These are phyloP conservation scores for Aleurites moluccanus DNA, from an alignment of 441 rosid genomes.

Conservation along the genomic window DNA sequence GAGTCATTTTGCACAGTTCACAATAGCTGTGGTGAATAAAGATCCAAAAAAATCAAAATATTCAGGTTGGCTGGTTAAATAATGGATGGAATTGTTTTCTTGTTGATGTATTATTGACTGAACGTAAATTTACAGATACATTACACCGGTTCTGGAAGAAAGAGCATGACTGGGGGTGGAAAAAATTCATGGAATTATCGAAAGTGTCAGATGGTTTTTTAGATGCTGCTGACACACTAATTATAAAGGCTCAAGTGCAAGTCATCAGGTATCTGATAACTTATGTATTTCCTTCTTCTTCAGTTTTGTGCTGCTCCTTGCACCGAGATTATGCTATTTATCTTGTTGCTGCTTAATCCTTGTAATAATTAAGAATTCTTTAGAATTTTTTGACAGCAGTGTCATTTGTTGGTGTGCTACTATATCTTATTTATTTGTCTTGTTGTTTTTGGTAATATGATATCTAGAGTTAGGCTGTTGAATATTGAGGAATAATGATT, in stretches of 20 bases:
- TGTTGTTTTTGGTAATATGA: neutral
- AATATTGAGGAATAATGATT: neutral
- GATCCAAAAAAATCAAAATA: conserved; percentile 82
- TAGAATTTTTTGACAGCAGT: neutral
- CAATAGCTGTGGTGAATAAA: conserved; percentile 93
- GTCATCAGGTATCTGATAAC: conserved; percentile 63
- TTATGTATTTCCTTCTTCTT: neutral
- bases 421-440: neutral
- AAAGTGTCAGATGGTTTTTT: conserved; percentile 83
- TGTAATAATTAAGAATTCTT: neutral
- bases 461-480: conserved; percentile 4
- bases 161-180: conserved; percentile 99
- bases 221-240: conserved; percentile 70
- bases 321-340: neutral
- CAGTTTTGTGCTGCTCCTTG: neutral
- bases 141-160: conserved; percentile 95
- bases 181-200: conserved; percentile 87
- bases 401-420: neutral
- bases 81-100: conserved; percentile 18
- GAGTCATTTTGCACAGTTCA: conserved; percentile 99
- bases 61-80: conserved; percentile 67
- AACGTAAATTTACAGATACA: conserved; percentile 60
- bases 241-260: conserved; percentile 96
- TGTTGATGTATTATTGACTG: conserved; percentile 30
- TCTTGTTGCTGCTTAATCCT: neutral